Evolutionary conservation across 176 grass and related monocot species (phyloP), one percentile per base, ranked within the genome.

Genomic region (Carex kokanica): DNA sequence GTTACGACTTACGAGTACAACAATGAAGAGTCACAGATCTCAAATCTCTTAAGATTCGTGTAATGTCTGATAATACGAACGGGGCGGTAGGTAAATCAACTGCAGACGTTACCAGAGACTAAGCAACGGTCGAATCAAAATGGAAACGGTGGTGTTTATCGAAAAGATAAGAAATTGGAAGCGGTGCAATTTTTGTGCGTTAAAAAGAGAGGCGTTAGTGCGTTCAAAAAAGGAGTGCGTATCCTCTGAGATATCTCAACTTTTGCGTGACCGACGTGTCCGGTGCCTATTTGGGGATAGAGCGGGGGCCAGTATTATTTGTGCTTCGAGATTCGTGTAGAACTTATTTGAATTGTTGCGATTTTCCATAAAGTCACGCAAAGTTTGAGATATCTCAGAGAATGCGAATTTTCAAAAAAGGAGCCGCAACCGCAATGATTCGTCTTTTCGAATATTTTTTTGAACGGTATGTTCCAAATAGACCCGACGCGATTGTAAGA

Each of bases 41-140:
- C n/a, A 16, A 16, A 11, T 29, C 1, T 15, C 59, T 64, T 12
- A n/a, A 81, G 59, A 81, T 81, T 81, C 79, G 58, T 64, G 79
- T 9, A 20, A 36, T 11, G 60, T 59, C 9, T 38, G 36, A 38
- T 1, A 62, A 61, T 38, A 80, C 61, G 25, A 61, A 62, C 15
- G 55, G 78, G 15, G 21, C 8, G 41, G n/a, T n/a, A n/a, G n/a
- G n/a, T n/a, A n/a, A n/a, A n/a, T n/a, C n/a, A n/a, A n/a, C n/a
- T n/a, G n/a, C n/a, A n/a, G n/a, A n/a, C n/a, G 41, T 43, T 43
- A 43, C 4, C 6, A 4, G 31, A 55, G 72, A 82, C 60, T 18
- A 32, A n/a, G 17, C 38, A 82, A 82, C 80, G 80, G 80, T 82
- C 80, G 80, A 82, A 66, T 82, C 1, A 67, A 62, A 81, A 81